These are phyloP conservation scores for Viola odorata DNA, from an alignment of 345 rosid species.

Conservation along the genomic window DNA sequence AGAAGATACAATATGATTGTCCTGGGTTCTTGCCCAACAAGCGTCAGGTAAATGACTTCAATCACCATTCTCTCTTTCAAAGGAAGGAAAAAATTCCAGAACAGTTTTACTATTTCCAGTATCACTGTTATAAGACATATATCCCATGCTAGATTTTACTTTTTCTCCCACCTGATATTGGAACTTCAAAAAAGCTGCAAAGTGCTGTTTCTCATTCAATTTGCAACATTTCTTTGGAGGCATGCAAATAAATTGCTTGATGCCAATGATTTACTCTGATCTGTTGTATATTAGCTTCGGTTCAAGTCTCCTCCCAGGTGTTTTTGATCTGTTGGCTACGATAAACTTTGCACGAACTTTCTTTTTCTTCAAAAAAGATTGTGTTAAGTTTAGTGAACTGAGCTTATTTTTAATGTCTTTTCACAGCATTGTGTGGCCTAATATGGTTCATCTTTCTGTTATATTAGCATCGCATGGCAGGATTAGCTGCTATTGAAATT, in stretches of 20 bases:
- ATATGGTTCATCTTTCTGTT: conserved; percentile 23
- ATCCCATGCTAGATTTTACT: background rate
- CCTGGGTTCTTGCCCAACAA: conserved; percentile 81
- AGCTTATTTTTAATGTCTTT: conserved; percentile 6
- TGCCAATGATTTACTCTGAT: too few species aligned
- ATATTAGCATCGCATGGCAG: conserved; percentile 95
- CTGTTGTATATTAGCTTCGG: background rate
- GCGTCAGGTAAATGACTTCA: conserved; percentile 65
- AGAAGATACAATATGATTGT: conserved; percentile 80
- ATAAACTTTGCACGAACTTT: background rate
- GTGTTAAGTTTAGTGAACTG: background rate
- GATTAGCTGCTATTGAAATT: conserved; percentile 83
- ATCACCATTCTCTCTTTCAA: background rate
- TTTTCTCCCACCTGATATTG: background rate
- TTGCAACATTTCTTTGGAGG: too few species aligned
- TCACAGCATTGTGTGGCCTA: conserved; percentile 4
- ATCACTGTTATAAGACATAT: background rate
- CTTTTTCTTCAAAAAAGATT: background rate
- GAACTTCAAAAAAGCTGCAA: background rate
- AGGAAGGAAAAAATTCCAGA: too few species aligned
- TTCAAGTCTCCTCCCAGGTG: background rate
- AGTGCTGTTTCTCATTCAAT: too few species aligned
- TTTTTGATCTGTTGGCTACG: background rate
- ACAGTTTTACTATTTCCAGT: background rate
- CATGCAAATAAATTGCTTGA: too few species aligned